Evolutionary conservation across 2,329 filamentous ascomycete species (phyloP).

Genomic region (Penicillium digitatum): DNA sequence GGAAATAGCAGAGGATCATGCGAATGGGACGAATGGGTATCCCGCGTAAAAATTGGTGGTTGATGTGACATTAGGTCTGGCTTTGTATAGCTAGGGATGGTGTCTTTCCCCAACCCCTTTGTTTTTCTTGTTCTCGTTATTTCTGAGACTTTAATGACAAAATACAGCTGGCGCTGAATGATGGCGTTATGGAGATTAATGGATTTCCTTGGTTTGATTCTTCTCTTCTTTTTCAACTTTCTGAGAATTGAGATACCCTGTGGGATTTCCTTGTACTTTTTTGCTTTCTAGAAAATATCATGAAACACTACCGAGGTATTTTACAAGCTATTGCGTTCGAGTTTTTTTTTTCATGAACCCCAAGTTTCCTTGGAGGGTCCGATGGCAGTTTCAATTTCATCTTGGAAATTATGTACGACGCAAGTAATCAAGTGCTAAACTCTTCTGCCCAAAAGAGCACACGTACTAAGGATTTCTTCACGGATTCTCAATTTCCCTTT

Average conservation of each 20-base stretch:
- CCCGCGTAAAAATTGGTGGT: constrained; percentile 6
- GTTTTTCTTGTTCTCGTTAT: background rate
- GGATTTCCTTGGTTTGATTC: constrained; percentile 5
- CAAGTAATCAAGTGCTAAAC: background rate
- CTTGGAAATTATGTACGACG: background rate
- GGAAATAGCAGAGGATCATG: constrained; percentile 26
- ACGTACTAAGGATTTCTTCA: no score
- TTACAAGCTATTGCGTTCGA: background rate
- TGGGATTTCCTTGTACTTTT: constrained; percentile 9
- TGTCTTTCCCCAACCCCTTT: background rate
- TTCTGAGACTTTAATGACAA: constrained; percentile 12
- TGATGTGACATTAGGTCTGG: constrained; percentile 9
- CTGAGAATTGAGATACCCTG: constrained; percentile 24
- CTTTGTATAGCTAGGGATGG: constrained; percentile 18
- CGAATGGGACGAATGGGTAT: constrained; percentile 6
- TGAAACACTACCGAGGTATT: background rate
- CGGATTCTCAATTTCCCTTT: background rate
- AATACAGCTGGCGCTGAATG: constrained; percentile 21
- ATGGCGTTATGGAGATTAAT: constrained; percentile 23
- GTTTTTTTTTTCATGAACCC: background rate
- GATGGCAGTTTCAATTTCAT: background rate
- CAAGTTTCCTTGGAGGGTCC: background rate
- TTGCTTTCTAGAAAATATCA: background rate
- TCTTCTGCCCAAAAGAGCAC: background rate
- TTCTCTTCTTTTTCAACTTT: constrained; percentile 1